Base-by-base conservation (phyloP, 2,329 filamentous ascomycete genomes). In the Penicillium oxalicum region DNA sequence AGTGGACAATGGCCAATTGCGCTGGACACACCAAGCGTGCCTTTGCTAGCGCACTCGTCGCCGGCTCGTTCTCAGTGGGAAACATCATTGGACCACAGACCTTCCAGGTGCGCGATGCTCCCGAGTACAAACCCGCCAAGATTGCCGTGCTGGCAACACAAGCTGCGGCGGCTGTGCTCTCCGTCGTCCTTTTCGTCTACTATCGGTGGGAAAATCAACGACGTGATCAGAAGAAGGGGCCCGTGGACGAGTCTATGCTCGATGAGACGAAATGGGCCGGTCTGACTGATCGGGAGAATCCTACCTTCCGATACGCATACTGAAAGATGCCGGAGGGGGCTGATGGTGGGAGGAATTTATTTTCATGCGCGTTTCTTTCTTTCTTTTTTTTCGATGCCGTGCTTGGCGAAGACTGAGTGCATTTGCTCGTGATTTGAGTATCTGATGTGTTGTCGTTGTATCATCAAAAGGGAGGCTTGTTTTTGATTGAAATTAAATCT, bases 1-100 rank as follows among this genome's bases (percentile, higher is more conserved):
- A 70, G 8, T 74, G 70, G 71, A 73, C 74, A 9, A 70, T 73
- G 26, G 69, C 67, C 29, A 78, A 78, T 50, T 68, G 72, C 11
- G 74, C 74, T 2, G 74, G 75, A 0, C 71, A 77, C 48, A 75
- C 74, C 3, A 78, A 77, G 58, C 75, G 76, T 44, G 70, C 74
- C 12, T 74, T 74, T 5, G 65, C 71, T 25, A 75, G 73, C 34
- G 74, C 74, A 0, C 54, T 77, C 4, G 63, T 74, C 2, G 66
- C 74, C 8, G 67, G 73, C n/a, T 64, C 65, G 2, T 74, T 74
- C 54, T 68, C 67, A 9, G 59, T 72, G 7, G 71, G 69, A n/a
- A 74, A 74, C 46, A 74, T 75, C 49, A 66, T 75, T 28, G 72
- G 70, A 0, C 71, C 73, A 3, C 71, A 74, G 49, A 74, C 71